Base-by-base conservation (phyloP, 2,329 filamentous ascomycete species). In the Aspergillus tubingensis region DNA sequence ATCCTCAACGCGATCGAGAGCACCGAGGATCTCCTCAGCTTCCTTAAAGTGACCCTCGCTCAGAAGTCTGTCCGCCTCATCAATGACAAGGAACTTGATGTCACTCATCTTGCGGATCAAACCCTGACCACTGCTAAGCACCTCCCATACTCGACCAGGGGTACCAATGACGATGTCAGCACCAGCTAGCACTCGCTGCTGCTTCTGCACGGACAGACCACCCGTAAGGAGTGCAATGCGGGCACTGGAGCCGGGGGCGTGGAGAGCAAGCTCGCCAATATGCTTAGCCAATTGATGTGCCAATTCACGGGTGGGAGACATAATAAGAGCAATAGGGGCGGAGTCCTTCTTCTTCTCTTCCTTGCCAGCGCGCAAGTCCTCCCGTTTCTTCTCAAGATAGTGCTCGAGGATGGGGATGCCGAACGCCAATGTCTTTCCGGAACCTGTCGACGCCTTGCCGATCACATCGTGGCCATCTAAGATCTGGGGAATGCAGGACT, bases 11-110 rank as follows among this genome's bases (percentile, higher is more conserved):
- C 88, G 83, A 70, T 97, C 92, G 8, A 99, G 79, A 0, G 91
- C 87, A 59, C 87, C 88, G 15, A 99, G 78, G 21, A 99, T 96
- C 59, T 96, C 89, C 66, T 93, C 89, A 4, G 93, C 88, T 74
- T 99, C 95, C 75, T 97, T 94, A 79, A 96, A 99, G 72, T 97
- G 91, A 0, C 95, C 95, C 66, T 96, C 91, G 55, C 92, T 95
- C 62, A 99, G 83, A 17, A 99, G 82, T 55, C 95, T 85, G 79
- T 99, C 95, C 0, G 95, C 95, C 76, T 99, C 95, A 68, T 99
- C 95, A 1, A 99, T 84, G 0, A 98, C 92, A 2, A 99, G 80
- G 73, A 94, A 98, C 53, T 85, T 83, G 51, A 96, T 88, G 53
- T 85, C 78, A 71, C 88, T 88, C 69, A 99, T 88, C 2, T 87